phyloP scores from a whole-genome alignment of 2,329 filamentous ascomycete genomes.

The Onygenales sp. region DNA sequence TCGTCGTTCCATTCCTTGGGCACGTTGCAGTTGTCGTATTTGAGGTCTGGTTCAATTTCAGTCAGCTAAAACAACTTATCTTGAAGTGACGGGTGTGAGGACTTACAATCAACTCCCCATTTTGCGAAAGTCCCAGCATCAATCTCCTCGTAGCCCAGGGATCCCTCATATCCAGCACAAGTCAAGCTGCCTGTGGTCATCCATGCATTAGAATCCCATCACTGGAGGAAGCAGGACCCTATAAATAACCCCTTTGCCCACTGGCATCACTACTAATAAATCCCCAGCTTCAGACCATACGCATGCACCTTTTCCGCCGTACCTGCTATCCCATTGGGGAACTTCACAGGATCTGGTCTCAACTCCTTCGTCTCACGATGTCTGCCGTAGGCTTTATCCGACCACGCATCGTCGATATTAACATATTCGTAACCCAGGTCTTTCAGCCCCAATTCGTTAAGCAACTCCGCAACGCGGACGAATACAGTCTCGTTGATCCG shows the following conservation, averaged over 20 bases:
- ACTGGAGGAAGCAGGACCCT: not conserved
- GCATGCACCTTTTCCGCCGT: conserved; percentile 43
- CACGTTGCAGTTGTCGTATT: conserved; percentile 49
- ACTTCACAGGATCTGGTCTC: conserved; percentile 35
- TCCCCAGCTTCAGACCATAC: conserved; percentile 48
- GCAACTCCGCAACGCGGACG: not conserved
- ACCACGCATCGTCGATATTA: conserved; percentile 30
- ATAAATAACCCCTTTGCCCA: not conserved
- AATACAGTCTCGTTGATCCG: conserved; percentile 4
- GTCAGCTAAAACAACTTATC: conserved; percentile 6
- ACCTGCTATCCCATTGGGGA: conserved; percentile 46
- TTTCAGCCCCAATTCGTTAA: conserved; percentile 18
- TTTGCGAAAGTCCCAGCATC: conserved; percentile 46
- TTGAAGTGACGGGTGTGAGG: too few relatives aligned
- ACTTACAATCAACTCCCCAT: conserved; percentile 41
- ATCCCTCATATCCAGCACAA: conserved; percentile 42
- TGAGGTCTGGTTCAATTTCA: conserved; percentile 33
- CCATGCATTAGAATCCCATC: not conserved
- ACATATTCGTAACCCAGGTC: conserved; percentile 22
- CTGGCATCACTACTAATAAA: conserved; percentile 35
- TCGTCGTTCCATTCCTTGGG: conserved; percentile 29
- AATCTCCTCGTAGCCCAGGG: conserved; percentile 42
- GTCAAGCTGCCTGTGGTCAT: not conserved
- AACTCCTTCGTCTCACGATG: conserved; percentile 15
- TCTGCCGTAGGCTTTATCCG: conserved; percentile 14